Percentiles rank a stretch among this genome's conserved stretches.
Evolutionary conservation across 169 alveolate species (phyloP).

Genomic region (Eimeria sp.): DNA sequence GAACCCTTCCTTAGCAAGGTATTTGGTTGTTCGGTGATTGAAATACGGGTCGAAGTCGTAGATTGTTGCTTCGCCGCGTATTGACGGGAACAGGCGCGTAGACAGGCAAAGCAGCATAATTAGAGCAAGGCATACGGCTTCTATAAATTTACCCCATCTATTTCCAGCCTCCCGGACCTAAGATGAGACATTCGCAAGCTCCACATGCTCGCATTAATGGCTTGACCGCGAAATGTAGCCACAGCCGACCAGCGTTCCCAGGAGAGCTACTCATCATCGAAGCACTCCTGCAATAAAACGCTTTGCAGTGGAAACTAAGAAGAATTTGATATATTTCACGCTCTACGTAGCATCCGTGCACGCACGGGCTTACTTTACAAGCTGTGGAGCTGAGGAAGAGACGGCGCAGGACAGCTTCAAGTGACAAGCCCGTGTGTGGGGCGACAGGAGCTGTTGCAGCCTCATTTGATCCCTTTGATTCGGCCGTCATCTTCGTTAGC

Average conservation of each 20-base stretch:
- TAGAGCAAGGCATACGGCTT: slow-evolving; percentile 14
- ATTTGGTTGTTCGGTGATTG: slow-evolving; percentile 98
- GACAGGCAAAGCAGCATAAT: slow-evolving; percentile 85
- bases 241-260: neutral
- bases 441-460: neutral
- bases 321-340: neutral
- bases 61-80: slow-evolving; percentile 97
- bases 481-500: slow-evolving; percentile 3
- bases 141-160: slow-evolving; percentile 74
- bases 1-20: slow-evolving; percentile 96
- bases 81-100: slow-evolving; percentile 97
- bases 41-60: slow-evolving; percentile 99
- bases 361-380: neutral
- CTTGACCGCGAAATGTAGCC: neutral
- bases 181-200: neutral
- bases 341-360: neutral
- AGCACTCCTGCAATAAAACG: neutral
- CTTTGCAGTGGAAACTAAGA: neutral
- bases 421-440: slow-evolving; percentile 19
- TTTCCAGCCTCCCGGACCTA: slow-evolving; percentile 50
- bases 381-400: slow-evolving; percentile 60
- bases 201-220: neutral
- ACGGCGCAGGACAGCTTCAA: slow-evolving; percentile 35
- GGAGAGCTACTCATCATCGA: neutral
- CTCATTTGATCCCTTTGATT: neutral